Base-by-base conservation (phyloP, 139 green algal genomes). In the Edaphochlamys debaryana region DNA sequence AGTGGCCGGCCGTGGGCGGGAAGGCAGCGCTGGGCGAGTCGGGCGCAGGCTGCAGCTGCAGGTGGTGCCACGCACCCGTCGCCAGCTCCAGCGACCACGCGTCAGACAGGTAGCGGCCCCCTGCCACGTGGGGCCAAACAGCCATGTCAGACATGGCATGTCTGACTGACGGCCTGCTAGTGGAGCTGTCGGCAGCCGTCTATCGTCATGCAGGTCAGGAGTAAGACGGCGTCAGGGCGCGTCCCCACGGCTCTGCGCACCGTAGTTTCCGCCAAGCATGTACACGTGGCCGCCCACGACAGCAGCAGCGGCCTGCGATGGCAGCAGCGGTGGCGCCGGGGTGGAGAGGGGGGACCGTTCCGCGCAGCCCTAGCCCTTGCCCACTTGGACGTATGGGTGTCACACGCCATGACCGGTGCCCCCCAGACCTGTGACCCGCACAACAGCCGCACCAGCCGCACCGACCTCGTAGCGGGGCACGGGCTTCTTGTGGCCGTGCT, bases 191-290 rank as follows among this genome's bases (percentile, higher is more conserved):
- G n/a, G n/a, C n/a, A n/a, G n/a, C n/a, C n/a, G n/a, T n/a, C n/a
- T n/a, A n/a, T n/a, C n/a, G n/a, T n/a, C n/a, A n/a, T n/a, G n/a
- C n/a, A n/a, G n/a, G n/a, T n/a, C n/a, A n/a, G n/a, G n/a, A n/a
- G n/a, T n/a, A n/a, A n/a, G n/a, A n/a, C n/a, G n/a, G n/a, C n/a
- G n/a, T n/a, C n/a, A n/a, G 54, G 54, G 22, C 54, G 20, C 20
- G 22, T 54, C 37, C 37, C 37, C 1, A 4, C 37, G 4, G 22
- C 20, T 5, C 13, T 9, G 71, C 89, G 36, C 74, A 96, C 93
- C 89, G 69, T 92, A 96, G 87, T 98, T 98, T 29, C 96, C 96
- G 1, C 95, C 96, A 4, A 99, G 75, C 1, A 99, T 27, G 68
- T 92, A 97, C 67, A 98, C 82, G 37, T 85, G 79, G 48, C 63